Conservation (phyloP, 352 stramenopile genomes). For the Thalassiosira delicatula region DNA sequence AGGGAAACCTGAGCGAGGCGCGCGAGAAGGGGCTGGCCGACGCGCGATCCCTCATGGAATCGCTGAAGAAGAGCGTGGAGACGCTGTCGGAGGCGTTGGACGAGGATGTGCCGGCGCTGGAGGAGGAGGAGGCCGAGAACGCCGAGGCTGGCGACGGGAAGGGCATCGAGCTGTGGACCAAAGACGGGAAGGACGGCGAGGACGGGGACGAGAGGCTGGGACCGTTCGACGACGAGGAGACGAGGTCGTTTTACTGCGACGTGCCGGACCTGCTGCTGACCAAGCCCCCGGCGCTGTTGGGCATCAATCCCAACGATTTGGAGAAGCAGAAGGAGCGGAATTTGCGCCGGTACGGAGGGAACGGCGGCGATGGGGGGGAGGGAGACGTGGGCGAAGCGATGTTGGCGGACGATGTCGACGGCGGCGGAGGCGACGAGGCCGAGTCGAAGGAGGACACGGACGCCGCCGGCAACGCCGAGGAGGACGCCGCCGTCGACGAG, state of each 20-base stretch:
- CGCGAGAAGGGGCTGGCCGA: conserved; percentile 85
- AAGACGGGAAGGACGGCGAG: conserved; percentile 60
- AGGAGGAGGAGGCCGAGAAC: conserved; percentile 70
- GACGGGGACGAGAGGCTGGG: conserved; percentile 74
- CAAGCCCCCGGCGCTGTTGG: conserved; percentile 88
- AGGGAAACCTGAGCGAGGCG: conserved; percentile 85
- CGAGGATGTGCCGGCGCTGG: conserved; percentile 74
- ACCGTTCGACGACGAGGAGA: conserved; percentile 96
- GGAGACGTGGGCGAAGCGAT: conserved; percentile 45
- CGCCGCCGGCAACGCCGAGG: too few species aligned
- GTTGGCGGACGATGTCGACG: conserved; percentile 49
- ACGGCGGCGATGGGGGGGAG: conserved; percentile 41
- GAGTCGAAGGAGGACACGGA: conserved; percentile 50
- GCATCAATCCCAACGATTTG: conserved; percentile 83
- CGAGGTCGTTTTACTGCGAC: conserved; percentile 95
- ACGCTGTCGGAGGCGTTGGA: conserved; percentile 80
- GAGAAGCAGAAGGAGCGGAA: conserved; percentile 90
- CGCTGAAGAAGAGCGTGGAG: conserved; percentile 82
- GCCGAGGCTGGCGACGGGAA: conserved; percentile 60
- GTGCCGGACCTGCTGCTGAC: conserved; percentile 93
- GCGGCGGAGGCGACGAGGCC: conserved; percentile 55
- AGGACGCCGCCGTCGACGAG: too few species aligned
- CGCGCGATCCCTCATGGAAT: conserved; percentile 81
- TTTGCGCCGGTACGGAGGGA: conserved; percentile 85
- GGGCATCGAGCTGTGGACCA: conserved; percentile 84